Conservation (phyloP, 2,329 filamentous ascomycete genomes). For the Ascochyta fabae region DNA sequence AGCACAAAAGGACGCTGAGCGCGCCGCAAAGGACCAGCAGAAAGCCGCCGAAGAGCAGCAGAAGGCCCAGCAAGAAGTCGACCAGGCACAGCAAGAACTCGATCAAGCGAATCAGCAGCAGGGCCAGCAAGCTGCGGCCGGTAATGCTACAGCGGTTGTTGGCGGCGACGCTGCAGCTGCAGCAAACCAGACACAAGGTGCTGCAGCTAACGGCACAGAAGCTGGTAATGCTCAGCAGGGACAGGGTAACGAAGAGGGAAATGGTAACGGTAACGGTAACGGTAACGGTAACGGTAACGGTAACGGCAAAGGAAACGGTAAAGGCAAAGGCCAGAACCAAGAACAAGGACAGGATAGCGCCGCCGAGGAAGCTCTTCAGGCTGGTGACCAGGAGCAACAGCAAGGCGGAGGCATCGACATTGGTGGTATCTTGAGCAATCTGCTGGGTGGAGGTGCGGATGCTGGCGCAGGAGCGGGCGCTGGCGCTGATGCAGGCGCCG, state of each 20-base stretch:
- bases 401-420: slow-evolving; percentile 4
- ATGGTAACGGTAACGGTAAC: neutral
- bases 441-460: slow-evolving; percentile 14
- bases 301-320: neutral
- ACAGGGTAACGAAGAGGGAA: slow-evolving; percentile 9
- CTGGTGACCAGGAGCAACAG: slow-evolving; percentile 16
- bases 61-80: slow-evolving; percentile 3
- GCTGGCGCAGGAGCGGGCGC: slow-evolving; percentile 11
- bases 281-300: neutral
- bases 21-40: slow-evolving; percentile 9
- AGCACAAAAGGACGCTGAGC: slow-evolving; percentile 11
- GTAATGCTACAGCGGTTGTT: slow-evolving; percentile 9
- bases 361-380: slow-evolving; percentile 10
- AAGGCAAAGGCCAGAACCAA: neutral
- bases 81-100: slow-evolving; percentile 9
- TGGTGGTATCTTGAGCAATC: slow-evolving; percentile 5
- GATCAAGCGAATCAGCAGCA: slow-evolving; percentile 7
- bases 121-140: slow-evolving; percentile 6
- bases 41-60: slow-evolving; percentile 12
- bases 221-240: slow-evolving; percentile 3
- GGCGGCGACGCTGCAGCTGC: slow-evolving; percentile 4
- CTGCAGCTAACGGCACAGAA: slow-evolving; percentile 7
- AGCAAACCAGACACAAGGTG: slow-evolving; percentile 8
- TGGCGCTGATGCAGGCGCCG: slow-evolving; percentile 4
- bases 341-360: neutral